Conservation (phyloP, 768 basidiomycete species). For the Trametes elegans region DNA sequence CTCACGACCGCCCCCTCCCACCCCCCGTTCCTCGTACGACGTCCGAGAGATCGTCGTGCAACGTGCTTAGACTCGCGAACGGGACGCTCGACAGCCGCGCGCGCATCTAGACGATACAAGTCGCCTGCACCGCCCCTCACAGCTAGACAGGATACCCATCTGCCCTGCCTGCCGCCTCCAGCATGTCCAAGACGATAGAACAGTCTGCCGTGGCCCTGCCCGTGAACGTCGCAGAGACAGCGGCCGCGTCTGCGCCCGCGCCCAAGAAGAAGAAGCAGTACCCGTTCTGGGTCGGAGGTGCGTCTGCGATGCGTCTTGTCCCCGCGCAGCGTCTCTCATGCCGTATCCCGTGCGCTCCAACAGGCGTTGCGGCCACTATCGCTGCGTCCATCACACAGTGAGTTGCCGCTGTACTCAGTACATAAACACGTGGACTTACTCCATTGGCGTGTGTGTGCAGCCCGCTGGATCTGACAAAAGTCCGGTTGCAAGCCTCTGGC, state of each 20-base stretch:
- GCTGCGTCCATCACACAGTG: conserved; percentile 89
- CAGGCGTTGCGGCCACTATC: conserved; percentile 78
- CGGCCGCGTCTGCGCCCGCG: not conserved
- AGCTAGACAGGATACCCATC: conserved; percentile 7
- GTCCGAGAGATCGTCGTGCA: not conserved
- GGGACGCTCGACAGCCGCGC: not conserved
- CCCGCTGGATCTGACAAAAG: conserved; percentile 88
- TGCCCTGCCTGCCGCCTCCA: not conserved
- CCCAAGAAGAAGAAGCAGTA: conserved; percentile 63
- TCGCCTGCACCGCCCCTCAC: not conserved
- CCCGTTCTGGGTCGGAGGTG: conserved; percentile 85
- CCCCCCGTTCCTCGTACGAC: conserved; percentile 8
- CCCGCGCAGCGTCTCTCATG: conserved; percentile 3
- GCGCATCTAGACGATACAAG: conserved; percentile 9
- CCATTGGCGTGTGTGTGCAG: conserved; percentile 34
- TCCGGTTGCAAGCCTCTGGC: conserved; percentile 86
- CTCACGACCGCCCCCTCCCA: not conserved
- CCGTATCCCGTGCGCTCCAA: not conserved
- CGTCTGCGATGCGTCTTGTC: conserved; percentile 18
- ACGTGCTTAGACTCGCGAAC: not conserved
- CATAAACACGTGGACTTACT: too few relatives aligned
- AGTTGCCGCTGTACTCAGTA: too few relatives aligned
- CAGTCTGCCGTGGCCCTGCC: conserved; percentile 7
- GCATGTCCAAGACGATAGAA: conserved; percentile 15
- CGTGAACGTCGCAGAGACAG: conserved; percentile 5